Base-by-base conservation (phyloP, 345 rosid genomes). In the Dipteronia sinensis region DNA sequence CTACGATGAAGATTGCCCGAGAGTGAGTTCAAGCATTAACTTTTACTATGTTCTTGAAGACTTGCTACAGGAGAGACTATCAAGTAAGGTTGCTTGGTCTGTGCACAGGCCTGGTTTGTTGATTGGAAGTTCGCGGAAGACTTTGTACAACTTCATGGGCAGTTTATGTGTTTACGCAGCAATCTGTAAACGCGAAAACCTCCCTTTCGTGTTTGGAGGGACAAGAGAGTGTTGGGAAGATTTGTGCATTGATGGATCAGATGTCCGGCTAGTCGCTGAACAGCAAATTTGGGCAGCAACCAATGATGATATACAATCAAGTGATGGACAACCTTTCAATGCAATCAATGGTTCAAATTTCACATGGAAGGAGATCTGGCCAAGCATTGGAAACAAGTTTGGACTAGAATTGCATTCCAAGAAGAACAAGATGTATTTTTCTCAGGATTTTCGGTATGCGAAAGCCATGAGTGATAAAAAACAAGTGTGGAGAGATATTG, bases 311-410 rank as follows among this genome's bases (percentile, higher is more conserved):
- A 67, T 90, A 47, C 34, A 44, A 34, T 85, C 86, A 0, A 69
- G 29, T 0, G 77, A 79, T 38, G 97, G 97, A 16, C 87, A 92
- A 71, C 91, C 96, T 1, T 90, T 92, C 49, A 95, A 93, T 65
- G 82, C 95, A 0, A 82, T 90, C 51, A 93, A 95, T 44, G 98
- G 99, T 0, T 67, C 82, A 15, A 78, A 87, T 76, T 95, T 95
- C 65, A 88, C 89, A 15, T 95, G 99, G 98, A 90, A 87, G 84
- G 93, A 93, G 86, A 84, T 92, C 23, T 92, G 99, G 99, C 88
- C 91, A 0, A 76, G 77, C 0, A 70, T 95, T 0, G 98, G 86
- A 34, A 77, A 83, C 66, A 93, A 92, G 78, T 79, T 95, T 19
- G 92, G 91, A 0, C 83, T 86, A 5, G 65, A 78, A 80, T 88